These are phyloP conservation scores for Actinidia chinensis DNA, from an alignment of 179 eudicot species.

Conservation along the genomic window DNA sequence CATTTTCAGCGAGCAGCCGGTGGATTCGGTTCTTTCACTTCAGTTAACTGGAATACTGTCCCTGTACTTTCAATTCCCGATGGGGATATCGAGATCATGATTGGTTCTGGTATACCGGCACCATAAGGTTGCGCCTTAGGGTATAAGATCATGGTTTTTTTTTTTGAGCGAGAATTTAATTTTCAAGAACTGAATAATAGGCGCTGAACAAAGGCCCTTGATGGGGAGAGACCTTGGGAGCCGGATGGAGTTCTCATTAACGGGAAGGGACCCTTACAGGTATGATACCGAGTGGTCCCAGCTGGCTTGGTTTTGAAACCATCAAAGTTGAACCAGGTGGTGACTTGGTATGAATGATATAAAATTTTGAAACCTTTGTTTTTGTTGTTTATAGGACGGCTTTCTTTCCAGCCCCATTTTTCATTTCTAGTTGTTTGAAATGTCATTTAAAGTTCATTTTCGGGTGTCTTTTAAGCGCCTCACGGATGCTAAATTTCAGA, in stretches of 20 bases:
- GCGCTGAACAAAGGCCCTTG: slow-evolving; percentile 59
- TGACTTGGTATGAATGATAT: no score
- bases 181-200: slow-evolving; percentile 32
- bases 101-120: slow-evolving; percentile 88
- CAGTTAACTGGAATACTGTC: slow-evolving; percentile 53
- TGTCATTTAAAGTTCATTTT: no score
- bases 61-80: slow-evolving; percentile 68
- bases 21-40: slow-evolving; percentile 68
- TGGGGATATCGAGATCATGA: slow-evolving; percentile 70
- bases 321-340: slow-evolving; percentile 88
- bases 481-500: no score
- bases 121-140: slow-evolving; percentile 65
- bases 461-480: no score
- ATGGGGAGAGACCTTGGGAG: slow-evolving; percentile 74
- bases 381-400: not conserved
- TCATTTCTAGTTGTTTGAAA: not conserved
- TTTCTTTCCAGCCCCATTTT: not conserved
- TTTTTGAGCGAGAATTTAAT: not conserved
- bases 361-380: no score
- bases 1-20: slow-evolving; percentile 86
- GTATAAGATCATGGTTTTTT: not conserved
- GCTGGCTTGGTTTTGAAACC: slow-evolving; percentile 63
- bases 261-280: slow-evolving; percentile 89
- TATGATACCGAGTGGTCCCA: slow-evolving; percentile 68
- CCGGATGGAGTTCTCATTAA: slow-evolving; percentile 98